A percentile compares a stretch with the other conserved stretches of the same genome.
Evolutionary conservation across 345 rosid species (phyloP).

Genomic region (Isatis tinctoria): DNA sequence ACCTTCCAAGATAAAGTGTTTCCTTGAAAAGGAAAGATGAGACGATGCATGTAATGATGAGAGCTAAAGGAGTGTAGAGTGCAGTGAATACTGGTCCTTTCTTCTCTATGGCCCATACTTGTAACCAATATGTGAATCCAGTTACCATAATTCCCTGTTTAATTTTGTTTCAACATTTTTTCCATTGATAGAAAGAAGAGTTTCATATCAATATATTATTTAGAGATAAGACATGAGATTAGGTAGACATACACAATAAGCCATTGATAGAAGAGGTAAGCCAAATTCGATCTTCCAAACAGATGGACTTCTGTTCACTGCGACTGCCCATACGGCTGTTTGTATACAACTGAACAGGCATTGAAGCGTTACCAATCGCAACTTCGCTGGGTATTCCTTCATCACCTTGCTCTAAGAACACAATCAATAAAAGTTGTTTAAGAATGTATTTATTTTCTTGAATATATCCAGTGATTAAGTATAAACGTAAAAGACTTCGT

Average conservation of each 20-base stretch:
- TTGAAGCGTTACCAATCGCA: constrained; percentile 65
- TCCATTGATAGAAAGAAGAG: background rate
- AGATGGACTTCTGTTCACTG: constrained; percentile 51
- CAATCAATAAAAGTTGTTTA: background rate
- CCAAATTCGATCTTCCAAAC: constrained; percentile 81
- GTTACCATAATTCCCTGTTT: constrained; percentile 69
- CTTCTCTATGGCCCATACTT: constrained; percentile 83
- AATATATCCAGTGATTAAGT: background rate
- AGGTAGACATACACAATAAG: constrained; percentile 59
- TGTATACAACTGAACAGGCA: constrained; percentile 76
- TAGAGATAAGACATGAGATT: background rate
- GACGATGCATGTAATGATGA: constrained; percentile 60
- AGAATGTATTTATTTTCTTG: background rate
- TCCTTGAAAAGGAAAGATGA: constrained; percentile 73
- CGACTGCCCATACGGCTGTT: constrained; percentile 59
- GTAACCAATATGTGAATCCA: constrained; percentile 75
- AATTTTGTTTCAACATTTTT: background rate
- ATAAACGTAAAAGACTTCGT: background rate
- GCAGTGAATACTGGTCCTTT: constrained; percentile 85
- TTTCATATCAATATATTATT: background rate
- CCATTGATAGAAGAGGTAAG: constrained; percentile 64
- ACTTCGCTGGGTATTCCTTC: constrained; percentile 67
- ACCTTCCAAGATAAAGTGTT: constrained; percentile 72
- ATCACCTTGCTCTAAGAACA: constrained; percentile 33
- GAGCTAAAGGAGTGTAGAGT: constrained; percentile 76